Base-by-base conservation (phyloP, 768 basidiomycete genomes). In the Amanita pallidorosea region DNA sequence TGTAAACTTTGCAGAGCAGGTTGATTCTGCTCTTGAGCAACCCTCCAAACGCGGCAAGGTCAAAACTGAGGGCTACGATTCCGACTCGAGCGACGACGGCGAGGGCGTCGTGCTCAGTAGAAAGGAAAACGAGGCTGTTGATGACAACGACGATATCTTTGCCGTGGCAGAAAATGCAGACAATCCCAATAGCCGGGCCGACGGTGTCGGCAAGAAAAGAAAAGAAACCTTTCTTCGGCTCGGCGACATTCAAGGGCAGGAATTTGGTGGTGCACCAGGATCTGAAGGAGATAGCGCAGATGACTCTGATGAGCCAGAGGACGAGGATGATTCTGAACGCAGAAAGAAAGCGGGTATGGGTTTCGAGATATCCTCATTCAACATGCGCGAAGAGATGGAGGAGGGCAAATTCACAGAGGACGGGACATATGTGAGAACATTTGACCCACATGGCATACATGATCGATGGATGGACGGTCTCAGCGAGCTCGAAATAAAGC, bases 311-410 rank as follows among this genome's bases (percentile, higher is more conserved):
- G 71, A 77, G 40, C 75, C 77, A 1, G 79, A 80, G 56, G 83
- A 92, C 60, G 86, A 93, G 60, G 86, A 92, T 62, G 86, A 87
- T 47, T 80, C 75, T n/a, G 76, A 77, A 59, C 77, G 83, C 58
- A 69, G 75, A 61, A 81, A 77, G 69, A 90, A 88, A 65, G 80
- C 74, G 35, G 86, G 85, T 11, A 97, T 99, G 95, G 96, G 95
- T 2, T 95, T 70, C 67, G 87, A 94, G 61, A 58, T 99, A 8
- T 93, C 88, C 3, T 88, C 90, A 23, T 99, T 99, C 80, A 95
- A 99, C 65, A 98, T 99, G 95, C 85, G 93, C 56, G 86, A 90
- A 59, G 96, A 99, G 74, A 94, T 98, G 86, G 85, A 91, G 61
- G 95, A 98, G 67, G 96, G 96, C 35, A 90, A 92, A 62, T 97